Conservation (phyloP, 1,284 basidiomycete genomes). For the Papiliotrema nemorosa region DNA sequence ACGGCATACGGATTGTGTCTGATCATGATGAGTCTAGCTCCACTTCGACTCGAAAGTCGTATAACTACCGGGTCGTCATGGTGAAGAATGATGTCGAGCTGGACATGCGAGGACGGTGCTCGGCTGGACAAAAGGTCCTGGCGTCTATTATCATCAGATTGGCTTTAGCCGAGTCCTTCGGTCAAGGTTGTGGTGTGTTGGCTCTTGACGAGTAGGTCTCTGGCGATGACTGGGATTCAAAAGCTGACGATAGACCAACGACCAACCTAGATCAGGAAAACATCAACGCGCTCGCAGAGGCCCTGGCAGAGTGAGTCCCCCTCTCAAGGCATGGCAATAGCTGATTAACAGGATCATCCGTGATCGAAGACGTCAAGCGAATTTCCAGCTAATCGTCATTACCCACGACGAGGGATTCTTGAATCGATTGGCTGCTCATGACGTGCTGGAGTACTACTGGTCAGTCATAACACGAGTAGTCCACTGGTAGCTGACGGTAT, state of each 20-base stretch:
- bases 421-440: constrained; percentile 65
- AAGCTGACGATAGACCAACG: constrained; percentile 60
- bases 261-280: constrained; percentile 97
- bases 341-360: constrained; percentile 71
- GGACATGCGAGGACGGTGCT: constrained; percentile 99
- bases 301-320: constrained; percentile 77
- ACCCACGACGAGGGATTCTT: constrained; percentile 77
- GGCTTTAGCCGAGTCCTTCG: constrained; percentile 96
- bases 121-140: constrained; percentile 97
- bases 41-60: constrained; percentile 75
- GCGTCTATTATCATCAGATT: constrained; percentile 98
- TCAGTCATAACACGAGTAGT: constrained; percentile 45
- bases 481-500: not conserved
- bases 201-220: constrained; percentile 74
- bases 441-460: constrained; percentile 92
- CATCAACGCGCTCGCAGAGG: constrained; percentile 86
- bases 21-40: constrained; percentile 74
- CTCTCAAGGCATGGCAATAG: not conserved
- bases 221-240: not conserved
- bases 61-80: constrained; percentile 99
- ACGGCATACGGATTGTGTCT: constrained; percentile 92
- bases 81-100: constrained; percentile 98
- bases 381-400: constrained; percentile 97
- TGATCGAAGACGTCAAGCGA: constrained; percentile 78
- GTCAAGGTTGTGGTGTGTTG: constrained; percentile 94